These are phyloP conservation scores for Priceomyces haplophilus DNA, from an alignment of 805 yeast species.

Conservation along the genomic window DNA sequence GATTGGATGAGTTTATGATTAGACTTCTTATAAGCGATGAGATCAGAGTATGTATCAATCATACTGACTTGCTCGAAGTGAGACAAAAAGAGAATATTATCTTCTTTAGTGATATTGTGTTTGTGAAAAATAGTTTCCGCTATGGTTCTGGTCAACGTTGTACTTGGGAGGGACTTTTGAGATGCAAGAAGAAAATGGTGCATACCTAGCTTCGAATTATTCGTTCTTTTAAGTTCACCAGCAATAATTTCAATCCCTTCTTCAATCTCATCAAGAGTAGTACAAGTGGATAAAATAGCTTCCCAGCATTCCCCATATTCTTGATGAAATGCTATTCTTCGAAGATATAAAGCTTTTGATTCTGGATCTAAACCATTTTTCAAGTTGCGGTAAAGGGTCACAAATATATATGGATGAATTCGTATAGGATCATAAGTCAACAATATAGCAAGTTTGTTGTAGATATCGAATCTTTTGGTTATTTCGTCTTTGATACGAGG, in stretches of 20 bases:
- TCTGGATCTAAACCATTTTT: constrained; percentile 18
- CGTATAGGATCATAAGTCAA: constrained; percentile 30
- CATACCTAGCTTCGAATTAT: constrained; percentile 24
- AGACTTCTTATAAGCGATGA: not conserved
- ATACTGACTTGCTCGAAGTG: not conserved
- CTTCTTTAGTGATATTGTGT: constrained; percentile 6
- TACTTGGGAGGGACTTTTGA: constrained; percentile 9
- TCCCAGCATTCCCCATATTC: constrained; percentile 31
- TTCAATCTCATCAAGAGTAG: constrained; percentile 35
- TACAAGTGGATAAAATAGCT: constrained; percentile 18
- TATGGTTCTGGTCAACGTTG: constrained; percentile 14
- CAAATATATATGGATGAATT: constrained; percentile 28
- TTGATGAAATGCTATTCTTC: constrained; percentile 30
- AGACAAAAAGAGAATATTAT: constrained; percentile 6
- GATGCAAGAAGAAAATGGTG: constrained; percentile 24
- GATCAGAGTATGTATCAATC: not conserved
- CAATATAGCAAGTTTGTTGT: constrained; percentile 27
- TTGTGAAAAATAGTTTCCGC: constrained; percentile 18
- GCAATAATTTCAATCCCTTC: constrained; percentile 30
- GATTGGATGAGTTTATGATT: not conserved
- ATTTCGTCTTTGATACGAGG: constrained; percentile 15
- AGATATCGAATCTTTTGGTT: constrained; percentile 23
- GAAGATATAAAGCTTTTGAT: constrained; percentile 21
- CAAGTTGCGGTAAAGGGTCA: constrained; percentile 15
- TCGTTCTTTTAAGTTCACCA: constrained; percentile 14